Conservation (phyloP, 768 basidiomycete species). For the Serendipita vermifera region DNA sequence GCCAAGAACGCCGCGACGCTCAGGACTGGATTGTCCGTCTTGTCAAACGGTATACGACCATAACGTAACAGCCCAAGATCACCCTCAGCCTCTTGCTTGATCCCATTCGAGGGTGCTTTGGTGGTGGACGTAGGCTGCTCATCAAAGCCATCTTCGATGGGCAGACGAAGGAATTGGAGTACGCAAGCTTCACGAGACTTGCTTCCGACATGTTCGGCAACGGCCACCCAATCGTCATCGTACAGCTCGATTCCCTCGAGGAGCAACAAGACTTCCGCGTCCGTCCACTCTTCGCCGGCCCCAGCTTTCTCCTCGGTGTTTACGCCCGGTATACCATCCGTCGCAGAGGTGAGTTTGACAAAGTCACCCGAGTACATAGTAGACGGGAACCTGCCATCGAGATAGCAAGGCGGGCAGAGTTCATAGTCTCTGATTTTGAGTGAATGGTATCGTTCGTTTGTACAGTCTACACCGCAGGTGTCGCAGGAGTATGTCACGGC, state of each 20-base stretch:
- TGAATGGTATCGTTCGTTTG: slow-evolving; percentile 76
- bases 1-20: slow-evolving; percentile 96
- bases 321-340: slow-evolving; percentile 10
- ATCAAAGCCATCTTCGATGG: slow-evolving; percentile 85
- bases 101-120: slow-evolving; percentile 12
- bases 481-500: slow-evolving; percentile 60
- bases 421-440: slow-evolving; percentile 86
- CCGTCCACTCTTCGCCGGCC: slow-evolving; percentile 65
- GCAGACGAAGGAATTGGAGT: slow-evolving; percentile 85
- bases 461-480: slow-evolving; percentile 91
- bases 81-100: slow-evolving; percentile 51
- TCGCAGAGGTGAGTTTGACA: slow-evolving; percentile 56
- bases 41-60: slow-evolving; percentile 70
- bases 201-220: slow-evolving; percentile 88
- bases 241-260: slow-evolving; percentile 98
- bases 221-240: slow-evolving; percentile 89
- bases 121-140: background rate
- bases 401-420: slow-evolving; percentile 84
- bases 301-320: slow-evolving; percentile 20
- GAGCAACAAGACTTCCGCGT: slow-evolving; percentile 76
- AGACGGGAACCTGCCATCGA: slow-evolving; percentile 92
- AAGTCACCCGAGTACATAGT: slow-evolving; percentile 97
- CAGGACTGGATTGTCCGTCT: slow-evolving; percentile 96
- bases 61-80: slow-evolving; percentile 65
- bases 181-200: slow-evolving; percentile 90